phyloP scores from a whole-genome alignment of 108 stramenopile species.

The Skeletonema menzelii region DNA sequence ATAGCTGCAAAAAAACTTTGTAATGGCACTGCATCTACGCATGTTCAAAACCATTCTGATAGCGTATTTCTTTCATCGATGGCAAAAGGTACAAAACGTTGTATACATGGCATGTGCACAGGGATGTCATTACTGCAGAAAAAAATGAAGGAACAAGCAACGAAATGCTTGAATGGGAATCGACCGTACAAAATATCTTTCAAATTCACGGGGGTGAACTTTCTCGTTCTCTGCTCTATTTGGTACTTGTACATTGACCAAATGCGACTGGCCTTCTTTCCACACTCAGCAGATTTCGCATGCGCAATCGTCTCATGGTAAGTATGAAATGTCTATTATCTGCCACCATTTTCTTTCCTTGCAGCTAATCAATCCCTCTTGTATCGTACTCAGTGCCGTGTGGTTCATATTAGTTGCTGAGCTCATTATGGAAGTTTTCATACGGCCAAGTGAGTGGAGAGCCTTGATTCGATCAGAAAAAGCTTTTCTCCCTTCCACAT shows the following conservation, averaged over 20 bases:
- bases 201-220: constrained; percentile 73
- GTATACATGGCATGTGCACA: neutral
- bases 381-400: constrained; percentile 40
- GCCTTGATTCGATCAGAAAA: constrained; percentile 65
- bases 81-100: neutral
- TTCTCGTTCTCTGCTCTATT: constrained; percentile 71
- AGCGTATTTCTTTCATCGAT: neutral
- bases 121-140: neutral
- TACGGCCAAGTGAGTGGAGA: constrained; percentile 67
- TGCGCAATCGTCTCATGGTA: constrained; percentile 62
- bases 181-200: constrained; percentile 56
- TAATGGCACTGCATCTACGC: neutral
- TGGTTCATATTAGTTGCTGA: constrained; percentile 75
- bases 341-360: neutral
- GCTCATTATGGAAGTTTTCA: constrained; percentile 68
- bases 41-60: neutral
- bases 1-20: constrained; percentile 7
- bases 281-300: constrained; percentile 48
- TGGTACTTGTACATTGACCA: constrained; percentile 78
- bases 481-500: constrained; percentile 72
- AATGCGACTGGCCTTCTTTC: constrained; percentile 60
- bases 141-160: constrained; percentile 19
- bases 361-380: neutral
- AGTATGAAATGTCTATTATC: constrained; percentile 19
- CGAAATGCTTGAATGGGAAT: constrained; percentile 27